Percentiles rank a stretch among this genome's conserved stretches.
phyloP scores from a whole-genome alignment of 208 protist species.

The Wallacemonas sp. region DNA sequence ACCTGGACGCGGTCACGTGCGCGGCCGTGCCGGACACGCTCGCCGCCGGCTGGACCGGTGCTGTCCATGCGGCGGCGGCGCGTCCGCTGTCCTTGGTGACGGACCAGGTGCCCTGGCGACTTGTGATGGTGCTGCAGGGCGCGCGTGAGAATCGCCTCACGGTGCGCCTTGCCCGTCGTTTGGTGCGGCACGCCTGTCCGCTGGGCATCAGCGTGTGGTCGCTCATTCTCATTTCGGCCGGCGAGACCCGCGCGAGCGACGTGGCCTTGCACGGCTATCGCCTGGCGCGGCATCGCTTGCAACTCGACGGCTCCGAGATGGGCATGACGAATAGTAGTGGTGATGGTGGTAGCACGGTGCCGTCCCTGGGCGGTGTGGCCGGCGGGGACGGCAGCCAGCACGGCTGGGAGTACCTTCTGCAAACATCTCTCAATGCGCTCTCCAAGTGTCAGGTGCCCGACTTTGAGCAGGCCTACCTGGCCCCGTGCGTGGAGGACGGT shows the following conservation, averaged over 20 bases:
- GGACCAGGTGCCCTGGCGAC: conserved; percentile 41
- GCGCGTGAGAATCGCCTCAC: conserved; percentile 52
- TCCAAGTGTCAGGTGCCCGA: conserved; percentile 69
- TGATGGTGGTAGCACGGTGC: neutral
- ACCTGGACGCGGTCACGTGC: conserved; percentile 31
- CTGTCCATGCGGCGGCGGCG: neutral
- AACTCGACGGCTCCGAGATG: neutral
- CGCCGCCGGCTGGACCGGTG: too few relatives aligned
- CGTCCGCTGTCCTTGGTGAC: conserved; percentile 20
- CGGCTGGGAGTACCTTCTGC: conserved; percentile 71
- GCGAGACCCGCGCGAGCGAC: conserved; percentile 53
- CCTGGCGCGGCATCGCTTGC: conserved; percentile 30
- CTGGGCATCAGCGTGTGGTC: conserved; percentile 64
- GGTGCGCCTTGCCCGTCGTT: conserved; percentile 40
- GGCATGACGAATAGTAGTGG: too few relatives aligned
- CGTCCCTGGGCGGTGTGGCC: neutral
- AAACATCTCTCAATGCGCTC: conserved; percentile 66
- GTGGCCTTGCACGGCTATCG: conserved; percentile 53
- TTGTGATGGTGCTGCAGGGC: conserved; percentile 62
- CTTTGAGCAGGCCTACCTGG: conserved; percentile 64
- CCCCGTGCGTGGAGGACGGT: conserved; percentile 33
- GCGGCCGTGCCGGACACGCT: too few relatives aligned
- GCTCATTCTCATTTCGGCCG: conserved; percentile 69
- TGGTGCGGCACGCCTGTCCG: conserved; percentile 35
- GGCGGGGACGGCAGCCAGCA: neutral